These are phyloP conservation scores for Boletus sp. DNA, from an alignment of 768 basidiomycete species.

Conservation along the genomic window DNA sequence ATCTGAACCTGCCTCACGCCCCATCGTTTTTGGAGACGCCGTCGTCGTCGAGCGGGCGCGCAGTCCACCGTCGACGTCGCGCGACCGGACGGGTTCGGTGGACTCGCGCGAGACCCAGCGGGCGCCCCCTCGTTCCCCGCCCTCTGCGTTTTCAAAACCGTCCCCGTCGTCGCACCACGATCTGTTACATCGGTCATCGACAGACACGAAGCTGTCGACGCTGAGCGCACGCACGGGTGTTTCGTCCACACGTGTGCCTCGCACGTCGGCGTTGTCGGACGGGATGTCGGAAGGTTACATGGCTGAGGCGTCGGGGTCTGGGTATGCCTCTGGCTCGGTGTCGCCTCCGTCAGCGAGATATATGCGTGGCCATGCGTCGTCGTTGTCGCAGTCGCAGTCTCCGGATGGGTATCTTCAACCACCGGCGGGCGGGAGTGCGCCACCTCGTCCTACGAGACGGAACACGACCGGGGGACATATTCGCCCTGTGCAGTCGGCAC, in stretches of 20 bases:
- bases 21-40: constrained; percentile 36
- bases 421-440: constrained; percentile 27
- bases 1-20: constrained; percentile 23
- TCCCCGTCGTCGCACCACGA: constrained; percentile 20
- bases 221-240: constrained; percentile 22
- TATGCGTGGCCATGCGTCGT: constrained; percentile 18
- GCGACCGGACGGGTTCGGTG: constrained; percentile 29
- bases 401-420: constrained; percentile 56
- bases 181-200: constrained; percentile 46
- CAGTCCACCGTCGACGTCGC: constrained; percentile 18
- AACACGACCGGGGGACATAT: constrained; percentile 66
- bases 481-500: constrained; percentile 28
- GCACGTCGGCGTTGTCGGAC: constrained; percentile 13
- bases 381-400: constrained; percentile 26
- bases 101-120: constrained; percentile 29
- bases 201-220: constrained; percentile 46
- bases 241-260: constrained; percentile 19
- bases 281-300: constrained; percentile 20
- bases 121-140: constrained; percentile 17
- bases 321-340: constrained; percentile 14
- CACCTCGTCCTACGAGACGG: constrained; percentile 50
- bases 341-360: constrained; percentile 25
- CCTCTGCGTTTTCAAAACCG: constrained; percentile 21
- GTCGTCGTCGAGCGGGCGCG: constrained; percentile 19
- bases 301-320: constrained; percentile 16